Conservation (phyloP, 208 protist species). For the Acanthamoeba pearcei region DNA sequence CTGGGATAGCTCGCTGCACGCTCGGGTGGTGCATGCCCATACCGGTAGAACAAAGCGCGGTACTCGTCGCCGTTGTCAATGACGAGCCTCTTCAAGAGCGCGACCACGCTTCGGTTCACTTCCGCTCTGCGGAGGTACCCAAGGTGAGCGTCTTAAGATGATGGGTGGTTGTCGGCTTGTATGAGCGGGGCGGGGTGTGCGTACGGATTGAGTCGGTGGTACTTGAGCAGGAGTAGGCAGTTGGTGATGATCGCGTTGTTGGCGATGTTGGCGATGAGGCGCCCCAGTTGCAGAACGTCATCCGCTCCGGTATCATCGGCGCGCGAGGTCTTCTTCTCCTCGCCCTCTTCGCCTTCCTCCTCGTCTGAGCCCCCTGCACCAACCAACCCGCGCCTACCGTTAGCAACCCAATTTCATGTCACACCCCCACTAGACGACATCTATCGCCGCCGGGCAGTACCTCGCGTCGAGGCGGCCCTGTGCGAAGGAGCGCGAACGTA, state of each 20-base stretch:
- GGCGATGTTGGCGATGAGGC: conserved; percentile 3
- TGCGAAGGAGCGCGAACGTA: conserved; percentile 19
- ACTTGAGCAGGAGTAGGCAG: conserved; percentile 37
- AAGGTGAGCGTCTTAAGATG: not conserved
- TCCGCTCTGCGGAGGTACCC: not conserved
- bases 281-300: not conserved
- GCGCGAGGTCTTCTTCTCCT: not conserved
- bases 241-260: conserved; percentile 13
- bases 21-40: not conserved
- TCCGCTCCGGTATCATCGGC: conserved; percentile 15
- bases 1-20: not conserved
- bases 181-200: not conserved
- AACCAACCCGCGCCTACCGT: too few species aligned
- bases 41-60: conserved; percentile 62
- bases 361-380: conserved; percentile 47
- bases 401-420: not conserved
- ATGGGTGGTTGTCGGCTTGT: not conserved
- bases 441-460: too few species aligned
- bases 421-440: not conserved
- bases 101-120: conserved; percentile 43
- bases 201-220: conserved; percentile 19
- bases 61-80: conserved; percentile 58
- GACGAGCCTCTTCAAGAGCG: conserved; percentile 14
- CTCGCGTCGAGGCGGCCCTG: not conserved
- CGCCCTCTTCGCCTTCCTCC: not conserved